These are phyloP conservation scores for Ascochyta clinopodiicola DNA, from an alignment of 2,329 filamentous ascomycete species.

Conservation along the genomic window DNA sequence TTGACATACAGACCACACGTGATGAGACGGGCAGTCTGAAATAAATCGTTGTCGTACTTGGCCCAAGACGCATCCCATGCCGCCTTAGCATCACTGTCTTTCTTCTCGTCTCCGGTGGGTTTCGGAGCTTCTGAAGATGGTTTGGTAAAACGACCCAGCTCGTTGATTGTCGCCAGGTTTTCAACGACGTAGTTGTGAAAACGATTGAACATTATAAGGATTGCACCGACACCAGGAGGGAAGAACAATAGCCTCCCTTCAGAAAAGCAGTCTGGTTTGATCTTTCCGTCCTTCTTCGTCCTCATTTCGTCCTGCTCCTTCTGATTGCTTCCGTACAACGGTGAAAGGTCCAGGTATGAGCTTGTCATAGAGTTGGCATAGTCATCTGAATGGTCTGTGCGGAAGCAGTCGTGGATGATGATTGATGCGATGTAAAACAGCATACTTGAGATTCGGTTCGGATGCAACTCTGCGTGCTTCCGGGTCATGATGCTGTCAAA, in stretches of 20 bases:
- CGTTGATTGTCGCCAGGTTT: slow-evolving; percentile 84
- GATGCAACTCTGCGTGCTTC: slow-evolving; percentile 67
- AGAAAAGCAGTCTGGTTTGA: slow-evolving; percentile 75
- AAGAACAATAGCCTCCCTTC: slow-evolving; percentile 70
- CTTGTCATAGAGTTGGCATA: slow-evolving; percentile 70
- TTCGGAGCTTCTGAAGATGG: slow-evolving; percentile 54
- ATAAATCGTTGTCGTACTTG: slow-evolving; percentile 56
- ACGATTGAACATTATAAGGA: slow-evolving; percentile 71
- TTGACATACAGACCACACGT: slow-evolving; percentile 62
- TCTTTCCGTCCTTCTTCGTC: slow-evolving; percentile 68
- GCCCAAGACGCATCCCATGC: slow-evolving; percentile 43
- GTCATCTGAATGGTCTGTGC: slow-evolving; percentile 66
- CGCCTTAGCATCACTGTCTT: slow-evolving; percentile 23
- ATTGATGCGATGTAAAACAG: slow-evolving; percentile 78
- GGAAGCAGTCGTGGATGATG: slow-evolving; percentile 67
- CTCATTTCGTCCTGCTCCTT: slow-evolving; percentile 70
- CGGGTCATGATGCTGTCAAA: slow-evolving; percentile 73
- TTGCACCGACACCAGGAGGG: slow-evolving; percentile 70
- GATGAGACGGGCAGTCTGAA: slow-evolving; percentile 60
- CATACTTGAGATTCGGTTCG: slow-evolving; percentile 75
- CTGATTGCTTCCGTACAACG: slow-evolving; percentile 75
- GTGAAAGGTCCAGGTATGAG: slow-evolving; percentile 76
- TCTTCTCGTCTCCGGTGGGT: slow-evolving; percentile 52
- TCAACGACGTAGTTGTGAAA: slow-evolving; percentile 89
- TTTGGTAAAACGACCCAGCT: slow-evolving; percentile 76